A percentile compares a stretch with the other conserved stretches of the same genome.
Evolutionary conservation across 225 moss, liverwort and hornwort species (phyloP).

Genomic region (Pleurozium schreberi): DNA sequence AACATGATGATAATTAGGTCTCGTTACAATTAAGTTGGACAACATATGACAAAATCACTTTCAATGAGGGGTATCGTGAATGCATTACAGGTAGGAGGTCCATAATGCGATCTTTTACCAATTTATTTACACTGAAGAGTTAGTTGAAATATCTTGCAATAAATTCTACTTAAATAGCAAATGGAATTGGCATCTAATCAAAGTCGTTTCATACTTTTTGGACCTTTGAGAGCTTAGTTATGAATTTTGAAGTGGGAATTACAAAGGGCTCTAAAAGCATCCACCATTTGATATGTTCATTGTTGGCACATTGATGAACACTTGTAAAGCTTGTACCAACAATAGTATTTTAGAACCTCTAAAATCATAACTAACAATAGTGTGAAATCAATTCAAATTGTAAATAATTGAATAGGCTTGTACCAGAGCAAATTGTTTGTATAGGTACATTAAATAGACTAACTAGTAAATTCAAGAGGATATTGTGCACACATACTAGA

Average conservation of each 20-base stretch:
- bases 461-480: not conserved
- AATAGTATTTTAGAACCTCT: too few species aligned
- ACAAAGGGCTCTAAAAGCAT: rapidly evolving
- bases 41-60: not conserved
- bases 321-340: rapidly evolving
- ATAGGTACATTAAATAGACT: rapidly evolving
- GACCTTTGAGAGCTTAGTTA: too few species aligned
- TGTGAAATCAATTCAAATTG: not conserved
- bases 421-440: too few species aligned
- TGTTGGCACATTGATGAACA: not conserved
- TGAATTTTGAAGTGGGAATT: not conserved
- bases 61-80: not conserved
- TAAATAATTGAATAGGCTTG: not conserved
- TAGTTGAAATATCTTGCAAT: not conserved
- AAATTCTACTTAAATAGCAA: not conserved
- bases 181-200: not conserved
- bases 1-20: not conserved
- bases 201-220: too few species aligned
- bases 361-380: too few species aligned
- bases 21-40: not conserved
- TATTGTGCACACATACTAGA: not conserved
- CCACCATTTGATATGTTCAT: rapidly evolving
- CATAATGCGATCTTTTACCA: rapidly evolving
- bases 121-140: rapidly evolving
- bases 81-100: not conserved